A percentile compares a stretch with the other conserved stretches of the same genome.
phyloP scores from a whole-genome alignment of 495 filamentous ascomycete genomes.

The Mytilinidion resinicola region DNA sequence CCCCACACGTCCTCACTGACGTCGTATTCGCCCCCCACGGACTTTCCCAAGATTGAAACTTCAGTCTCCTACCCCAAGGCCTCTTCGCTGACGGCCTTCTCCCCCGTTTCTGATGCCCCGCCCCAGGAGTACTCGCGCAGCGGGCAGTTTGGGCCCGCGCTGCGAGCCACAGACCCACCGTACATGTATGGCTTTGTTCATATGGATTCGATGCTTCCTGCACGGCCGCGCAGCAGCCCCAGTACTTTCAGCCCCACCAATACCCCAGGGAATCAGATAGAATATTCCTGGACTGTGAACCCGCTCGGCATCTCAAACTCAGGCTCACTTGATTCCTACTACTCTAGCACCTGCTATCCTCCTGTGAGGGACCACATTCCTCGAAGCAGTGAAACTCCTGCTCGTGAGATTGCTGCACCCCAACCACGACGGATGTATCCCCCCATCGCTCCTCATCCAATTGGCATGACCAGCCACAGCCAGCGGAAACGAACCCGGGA shows the following conservation, averaged over 20 bases:
- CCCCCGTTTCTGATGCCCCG: conserved; percentile 15
- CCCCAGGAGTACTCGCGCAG: conserved; percentile 6
- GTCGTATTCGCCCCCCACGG: conserved; percentile 17
- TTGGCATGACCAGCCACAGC: conserved; percentile 14
- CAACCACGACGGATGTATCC: conserved; percentile 32
- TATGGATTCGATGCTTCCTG: conserved; percentile 16
- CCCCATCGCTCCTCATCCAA: conserved; percentile 32
- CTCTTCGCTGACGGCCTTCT: conserved; percentile 14
- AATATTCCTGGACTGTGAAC: conserved; percentile 31
- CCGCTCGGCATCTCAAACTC: conserved; percentile 34
- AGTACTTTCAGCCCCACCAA: conserved; percentile 34
- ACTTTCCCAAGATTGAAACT: conserved; percentile 10
- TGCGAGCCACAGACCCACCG: conserved; percentile 4
- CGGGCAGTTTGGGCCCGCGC: conserved; percentile 6
- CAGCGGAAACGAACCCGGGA: conserved; percentile 29
- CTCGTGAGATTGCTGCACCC: conserved; percentile 28
- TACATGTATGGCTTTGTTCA: conserved; percentile 14
- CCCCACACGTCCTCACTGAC: conserved; percentile 23
- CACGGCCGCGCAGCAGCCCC: conserved; percentile 35
- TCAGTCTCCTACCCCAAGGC: conserved; percentile 10
- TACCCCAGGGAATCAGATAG: conserved; percentile 11
- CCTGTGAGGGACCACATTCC: conserved; percentile 23
- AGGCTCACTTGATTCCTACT: conserved; percentile 24
- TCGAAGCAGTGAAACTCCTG: conserved; percentile 17
- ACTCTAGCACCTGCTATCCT: conserved; percentile 19